Percentiles rank a stretch among this genome's conserved stretches.
These are phyloP conservation scores for Scleroderma bovista DNA, from an alignment of 768 basidiomycete species.

Conservation along the genomic window DNA sequence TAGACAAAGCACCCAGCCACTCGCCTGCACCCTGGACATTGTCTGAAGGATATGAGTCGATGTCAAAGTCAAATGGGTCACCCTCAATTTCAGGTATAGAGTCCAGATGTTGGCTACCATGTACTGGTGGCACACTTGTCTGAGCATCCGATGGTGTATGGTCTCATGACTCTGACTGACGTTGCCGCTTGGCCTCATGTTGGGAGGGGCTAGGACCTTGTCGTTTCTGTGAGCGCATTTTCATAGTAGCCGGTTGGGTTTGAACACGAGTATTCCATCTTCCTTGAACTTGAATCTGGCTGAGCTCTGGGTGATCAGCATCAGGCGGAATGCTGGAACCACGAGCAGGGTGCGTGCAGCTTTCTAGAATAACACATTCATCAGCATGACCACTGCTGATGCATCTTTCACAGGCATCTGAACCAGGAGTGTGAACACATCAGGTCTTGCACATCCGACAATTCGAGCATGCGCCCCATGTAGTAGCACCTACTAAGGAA, in stretches of 20 bases:
- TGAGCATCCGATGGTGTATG: neutral
- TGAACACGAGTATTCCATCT: neutral
- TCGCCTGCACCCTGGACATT: no score
- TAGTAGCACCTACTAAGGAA: neutral
- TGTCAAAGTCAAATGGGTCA: no score
- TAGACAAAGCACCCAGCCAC: no score
- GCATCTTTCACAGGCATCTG: neutral
- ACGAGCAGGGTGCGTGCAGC: neutral
- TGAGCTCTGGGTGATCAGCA: neutral
- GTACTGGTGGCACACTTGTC: neutral
- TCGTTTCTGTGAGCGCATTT: no score
- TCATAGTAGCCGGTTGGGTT: neutral
- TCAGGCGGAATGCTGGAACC: neutral
- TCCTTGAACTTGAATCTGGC: neutral
- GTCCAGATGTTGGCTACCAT: neutral
- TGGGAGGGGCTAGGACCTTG: no score
- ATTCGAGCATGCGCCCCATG: neutral
- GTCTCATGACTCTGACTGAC: neutral
- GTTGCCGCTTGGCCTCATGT: neutral
- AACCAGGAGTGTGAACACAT: neutral
- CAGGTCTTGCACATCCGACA: neutral
- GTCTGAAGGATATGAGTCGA: no score
- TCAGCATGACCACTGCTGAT: neutral
- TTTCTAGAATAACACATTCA: neutral
- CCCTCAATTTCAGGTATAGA: no score